Base-by-base conservation (phyloP, 176 grass and related monocot genomes). In the Oryza meyeriana region DNA sequence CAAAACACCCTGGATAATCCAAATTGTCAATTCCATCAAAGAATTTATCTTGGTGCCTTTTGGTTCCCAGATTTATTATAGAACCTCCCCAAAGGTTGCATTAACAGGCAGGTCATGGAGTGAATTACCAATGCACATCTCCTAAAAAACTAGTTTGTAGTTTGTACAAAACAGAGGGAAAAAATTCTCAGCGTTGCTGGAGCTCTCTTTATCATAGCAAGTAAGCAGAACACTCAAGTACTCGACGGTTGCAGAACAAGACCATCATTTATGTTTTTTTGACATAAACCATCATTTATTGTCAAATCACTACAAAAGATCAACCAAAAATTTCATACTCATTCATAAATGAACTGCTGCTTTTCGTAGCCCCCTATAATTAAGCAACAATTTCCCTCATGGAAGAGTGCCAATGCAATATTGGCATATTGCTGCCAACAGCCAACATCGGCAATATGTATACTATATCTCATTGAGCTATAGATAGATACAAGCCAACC, bases 1-100 rank as follows among this genome's bases (percentile, higher is more conserved):
- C 93, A 84, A 99, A 99, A n/a, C 96, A 99, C 63, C 96, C 96
- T 75, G 96, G 86, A 87, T 91, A 93, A 30, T 99, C 93, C 75
- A 99, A 88, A 88, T 93, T 99, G n/a, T n/a, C 96, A 10, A 99
- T 99, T n/a, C n/a, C 83, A 17, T 93, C 87, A 32, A 99, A n/a
- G 66, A 75, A 99, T 80, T 90, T 99, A 30, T 99, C 93, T 65
- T 57, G 90, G 85, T 99, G 96, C 82, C 94, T 99, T 83, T 94
- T 93, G 41, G 96, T 99, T n/a, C 96, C 93, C 31, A 99, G 59
- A 69, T 99, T 99, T 71, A 99, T 68, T 40, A 99, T n/a, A n/a
- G n/a, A 92, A 69, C 96, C 96, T 16, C 96, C 96, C 96, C 96
- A 99, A 62, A 99, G 96, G 80, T n/a, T 99, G 78, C 87, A 77